Conservation (phyloP, 306 rosid genomes). For the Quercus berberidifolia region DNA sequence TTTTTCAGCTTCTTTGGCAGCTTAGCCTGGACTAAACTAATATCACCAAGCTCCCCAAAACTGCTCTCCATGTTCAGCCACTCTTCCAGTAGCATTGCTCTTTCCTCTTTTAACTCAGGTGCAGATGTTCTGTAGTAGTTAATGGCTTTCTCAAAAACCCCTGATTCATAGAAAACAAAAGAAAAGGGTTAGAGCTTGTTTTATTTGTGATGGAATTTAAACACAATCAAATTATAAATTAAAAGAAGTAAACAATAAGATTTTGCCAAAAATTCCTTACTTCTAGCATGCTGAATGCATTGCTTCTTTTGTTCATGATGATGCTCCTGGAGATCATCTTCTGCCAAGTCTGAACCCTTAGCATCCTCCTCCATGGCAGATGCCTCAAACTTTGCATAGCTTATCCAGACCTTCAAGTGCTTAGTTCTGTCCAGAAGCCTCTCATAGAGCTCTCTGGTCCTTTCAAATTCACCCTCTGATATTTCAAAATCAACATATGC, state of each 20-base stretch:
- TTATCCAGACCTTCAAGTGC: constrained; percentile 91
- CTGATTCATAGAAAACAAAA: constrained; percentile 32
- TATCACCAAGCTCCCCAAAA: constrained; percentile 77
- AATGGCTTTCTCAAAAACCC: constrained; percentile 81
- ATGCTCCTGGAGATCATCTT: constrained; percentile 9
- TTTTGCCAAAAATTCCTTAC: constrained; percentile 39
- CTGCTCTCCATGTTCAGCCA: constrained; percentile 80
- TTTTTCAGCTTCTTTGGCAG: constrained; percentile 91
- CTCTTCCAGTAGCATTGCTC: constrained; percentile 88
- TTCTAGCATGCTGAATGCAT: constrained; percentile 66
- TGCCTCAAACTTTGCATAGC: constrained; percentile 84
- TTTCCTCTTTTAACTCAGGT: constrained; percentile 89
- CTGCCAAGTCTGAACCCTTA: constrained; percentile 28
- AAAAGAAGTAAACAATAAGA: constrained; percentile 2
- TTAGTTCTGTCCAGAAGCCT: constrained; percentile 88
- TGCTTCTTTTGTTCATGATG: constrained; percentile 48
- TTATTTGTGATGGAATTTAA: not conserved
- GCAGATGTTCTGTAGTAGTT: constrained; percentile 79
- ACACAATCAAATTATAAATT: constrained; percentile 1
- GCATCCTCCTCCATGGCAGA: constrained; percentile 37
- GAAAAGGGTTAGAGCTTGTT: not conserved
- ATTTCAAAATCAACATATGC: constrained; percentile 86
- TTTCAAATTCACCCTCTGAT: constrained; percentile 77
- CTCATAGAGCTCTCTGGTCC: constrained; percentile 76
- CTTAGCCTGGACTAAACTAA: constrained; percentile 72